Base-by-base conservation (phyloP, 2,329 filamentous ascomycete genomes). In the Epichloe scottii region DNA sequence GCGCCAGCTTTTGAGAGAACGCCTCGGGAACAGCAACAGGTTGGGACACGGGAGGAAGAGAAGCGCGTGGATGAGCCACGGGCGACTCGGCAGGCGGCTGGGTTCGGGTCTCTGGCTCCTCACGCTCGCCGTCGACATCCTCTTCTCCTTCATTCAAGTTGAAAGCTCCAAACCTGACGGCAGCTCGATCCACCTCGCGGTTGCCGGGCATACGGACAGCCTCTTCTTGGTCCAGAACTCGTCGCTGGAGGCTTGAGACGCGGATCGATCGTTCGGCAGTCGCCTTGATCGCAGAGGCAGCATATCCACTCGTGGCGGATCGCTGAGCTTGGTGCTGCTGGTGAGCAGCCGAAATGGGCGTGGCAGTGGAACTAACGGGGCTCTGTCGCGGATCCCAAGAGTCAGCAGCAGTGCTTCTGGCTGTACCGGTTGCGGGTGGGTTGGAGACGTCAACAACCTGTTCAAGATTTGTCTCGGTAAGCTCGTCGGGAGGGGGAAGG, bases 201-300 rank as follows among this genome's bases (percentile, higher is more conserved):
- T 96, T 95, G 54, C 88, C 89, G 44, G 93, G 93, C 91, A 98
- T 96, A 57, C 95, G 89, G 40, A 98, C 93, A 53, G 93, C 89
- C 71, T 98, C 93, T 68, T 95, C 90, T 66, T 98, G 93, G 61
- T 97, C 90, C 62, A 95, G 76, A 50, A 96, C 78, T 61, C 89
- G 86, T 58, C 91, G 83, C 66, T 94, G 86, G 68, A 86, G 89
- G 70, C 84, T 90, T 19, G 88, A 80, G 50, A 82, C 83, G 54
- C 91, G 86, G 54, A 75, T 73, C 23, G 79, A 72, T 55, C 78
- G 66, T 62, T 82, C 71, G 53, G 79, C 59, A 14, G 84, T 85
- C 12, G 87, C 87, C 72, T 95, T 95, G 61, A 87, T 75, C 26
- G 89, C 88, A 47, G 84, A 85, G n/a, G 87, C 78, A 47, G 85